These are phyloP conservation scores for Thelephora terrestris DNA, from an alignment of 1,284 basidiomycete genomes.

Conservation along the genomic window DNA sequence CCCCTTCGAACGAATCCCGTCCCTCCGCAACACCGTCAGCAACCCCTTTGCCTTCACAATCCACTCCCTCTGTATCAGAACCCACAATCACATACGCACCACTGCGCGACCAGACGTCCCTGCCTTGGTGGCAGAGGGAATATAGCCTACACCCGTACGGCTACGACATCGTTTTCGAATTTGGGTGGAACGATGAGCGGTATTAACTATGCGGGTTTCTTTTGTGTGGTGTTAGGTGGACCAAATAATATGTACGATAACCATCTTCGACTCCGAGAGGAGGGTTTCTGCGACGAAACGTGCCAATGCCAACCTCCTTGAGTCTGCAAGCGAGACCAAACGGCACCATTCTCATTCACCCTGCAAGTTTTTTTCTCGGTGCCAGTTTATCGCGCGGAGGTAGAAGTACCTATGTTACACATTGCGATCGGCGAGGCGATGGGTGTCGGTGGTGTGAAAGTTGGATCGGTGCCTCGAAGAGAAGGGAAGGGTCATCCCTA, in stretches of 20 bases:
- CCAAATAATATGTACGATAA: neutral
- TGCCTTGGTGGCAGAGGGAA: constrained; percentile 37
- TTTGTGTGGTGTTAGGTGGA: too few relatives aligned
- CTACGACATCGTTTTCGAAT: constrained; percentile 58
- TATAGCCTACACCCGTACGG: constrained; percentile 67
- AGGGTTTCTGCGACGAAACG: neutral
- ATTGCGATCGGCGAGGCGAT: too few relatives aligned
- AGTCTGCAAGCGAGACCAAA: too few relatives aligned
- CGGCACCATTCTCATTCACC: too few relatives aligned
- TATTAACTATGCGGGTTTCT: too few relatives aligned
- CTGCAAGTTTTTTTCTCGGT: too few relatives aligned
- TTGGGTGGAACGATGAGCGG: constrained; percentile 37
- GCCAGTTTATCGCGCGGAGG: too few relatives aligned
- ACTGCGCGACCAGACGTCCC: neutral
- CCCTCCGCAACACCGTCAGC: neutral
- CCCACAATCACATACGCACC: neutral
- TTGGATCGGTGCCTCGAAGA: too few relatives aligned
- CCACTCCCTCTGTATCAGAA: neutral
- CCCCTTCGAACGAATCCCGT: neutral
- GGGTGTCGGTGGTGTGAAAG: too few relatives aligned
- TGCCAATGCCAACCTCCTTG: too few relatives aligned
- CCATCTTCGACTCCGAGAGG: neutral
- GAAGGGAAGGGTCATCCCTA: too few relatives aligned
- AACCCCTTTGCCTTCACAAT: neutral
- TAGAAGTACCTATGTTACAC: too few relatives aligned